phyloP scores from a whole-genome alignment of 257 asterid genomes.

The Ilex aquifolium region DNA sequence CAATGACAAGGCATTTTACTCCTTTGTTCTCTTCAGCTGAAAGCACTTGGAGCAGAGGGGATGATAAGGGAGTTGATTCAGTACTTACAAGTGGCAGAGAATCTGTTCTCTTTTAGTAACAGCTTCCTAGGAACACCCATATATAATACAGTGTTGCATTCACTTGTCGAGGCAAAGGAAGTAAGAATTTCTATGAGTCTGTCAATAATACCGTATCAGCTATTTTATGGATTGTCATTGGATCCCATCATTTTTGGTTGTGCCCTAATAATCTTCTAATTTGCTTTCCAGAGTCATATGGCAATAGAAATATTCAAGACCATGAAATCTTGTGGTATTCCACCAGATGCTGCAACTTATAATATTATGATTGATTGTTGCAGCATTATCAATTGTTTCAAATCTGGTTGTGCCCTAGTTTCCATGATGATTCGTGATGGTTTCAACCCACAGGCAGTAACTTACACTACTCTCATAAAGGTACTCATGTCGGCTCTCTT shows the following conservation, averaged over 20 bases:
- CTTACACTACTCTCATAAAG: conserved; percentile 65
- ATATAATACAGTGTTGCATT: conserved; percentile 62
- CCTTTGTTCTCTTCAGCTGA: conserved; percentile 46
- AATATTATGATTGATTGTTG: conserved; percentile 68
- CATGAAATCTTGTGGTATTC: conserved; percentile 52
- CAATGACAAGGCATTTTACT: conserved; percentile 13
- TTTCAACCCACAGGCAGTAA: conserved; percentile 31
- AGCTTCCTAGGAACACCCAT: conserved; percentile 29
- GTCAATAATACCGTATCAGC: conserved; percentile 11
- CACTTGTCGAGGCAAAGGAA: conserved; percentile 68
- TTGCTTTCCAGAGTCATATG: conserved; percentile 38
- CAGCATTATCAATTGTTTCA: conserved; percentile 41
- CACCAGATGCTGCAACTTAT: conserved; percentile 52
- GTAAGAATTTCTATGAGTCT: conserved; percentile 34
- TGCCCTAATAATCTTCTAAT: conserved; percentile 2
- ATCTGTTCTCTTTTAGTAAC: conserved; percentile 25
- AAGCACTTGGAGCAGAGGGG: conserved; percentile 79
- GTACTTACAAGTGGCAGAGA: conserved; percentile 49
- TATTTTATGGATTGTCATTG: neutral
- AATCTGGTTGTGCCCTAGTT: conserved; percentile 63
- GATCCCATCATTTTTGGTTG: too few species aligned
- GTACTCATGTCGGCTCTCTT: conserved; percentile 26
- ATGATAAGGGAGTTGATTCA: conserved; percentile 53
- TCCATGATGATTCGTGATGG: conserved; percentile 79
- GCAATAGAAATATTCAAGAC: conserved; percentile 59